Evolutionary conservation across 345 rosid genomes (phyloP).

Genomic region (Eucalyptus pauciflora): DNA sequence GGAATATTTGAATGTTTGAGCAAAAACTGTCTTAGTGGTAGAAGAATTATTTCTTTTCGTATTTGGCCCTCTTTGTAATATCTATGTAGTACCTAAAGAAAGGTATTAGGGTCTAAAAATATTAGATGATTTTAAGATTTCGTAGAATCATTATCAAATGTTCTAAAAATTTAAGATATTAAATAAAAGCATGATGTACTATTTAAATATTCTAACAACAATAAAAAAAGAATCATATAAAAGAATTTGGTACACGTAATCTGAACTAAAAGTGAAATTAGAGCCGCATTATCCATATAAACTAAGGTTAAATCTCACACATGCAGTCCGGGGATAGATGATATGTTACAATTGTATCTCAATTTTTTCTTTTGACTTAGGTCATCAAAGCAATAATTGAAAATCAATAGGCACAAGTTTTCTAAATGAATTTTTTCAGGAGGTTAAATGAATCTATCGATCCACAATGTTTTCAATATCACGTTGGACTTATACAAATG

Average conservation of each 20-base stretch:
- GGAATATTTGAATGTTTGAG: background rate
- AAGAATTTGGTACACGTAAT: background rate
- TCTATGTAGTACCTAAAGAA: background rate
- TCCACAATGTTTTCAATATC: background rate
- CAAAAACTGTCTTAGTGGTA: background rate
- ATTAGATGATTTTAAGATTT: background rate
- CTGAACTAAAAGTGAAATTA: background rate
- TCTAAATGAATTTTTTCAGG: background rate
- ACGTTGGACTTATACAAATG: background rate
- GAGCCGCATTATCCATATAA: background rate
- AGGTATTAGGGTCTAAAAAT: background rate
- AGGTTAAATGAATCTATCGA: background rate
- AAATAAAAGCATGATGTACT: background rate
- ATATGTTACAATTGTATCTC: background rate
- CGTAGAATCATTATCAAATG: rapidly evolving
- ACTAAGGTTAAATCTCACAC: background rate
- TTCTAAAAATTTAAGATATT: background rate
- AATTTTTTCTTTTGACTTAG: background rate
- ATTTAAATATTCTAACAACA: background rate
- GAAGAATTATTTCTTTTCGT: background rate
- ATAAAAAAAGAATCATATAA: background rate
- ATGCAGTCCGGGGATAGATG: background rate
- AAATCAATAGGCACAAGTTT: background rate
- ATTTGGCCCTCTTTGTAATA: background rate
- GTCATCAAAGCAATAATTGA: background rate